Percentiles rank a stretch among this genome's conserved stretches.
Conservation (phyloP, 2,329 filamentous ascomycete species). For the Fusarium aywerte region DNA sequence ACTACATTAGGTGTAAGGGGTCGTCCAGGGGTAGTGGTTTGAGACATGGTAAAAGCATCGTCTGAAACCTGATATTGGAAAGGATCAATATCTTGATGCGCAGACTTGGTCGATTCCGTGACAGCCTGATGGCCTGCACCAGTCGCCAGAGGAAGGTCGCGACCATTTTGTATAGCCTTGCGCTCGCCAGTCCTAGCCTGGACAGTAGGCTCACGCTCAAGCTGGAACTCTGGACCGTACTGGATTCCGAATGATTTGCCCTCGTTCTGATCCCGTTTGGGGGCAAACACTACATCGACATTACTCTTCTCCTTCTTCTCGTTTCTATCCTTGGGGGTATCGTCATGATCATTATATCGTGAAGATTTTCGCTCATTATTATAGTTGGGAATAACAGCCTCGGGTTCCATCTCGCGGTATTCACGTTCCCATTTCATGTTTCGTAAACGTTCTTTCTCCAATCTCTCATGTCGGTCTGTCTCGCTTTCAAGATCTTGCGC, state of each 20-base stretch:
- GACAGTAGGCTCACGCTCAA: conserved; percentile 39
- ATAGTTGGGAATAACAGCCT: conserved; percentile 46
- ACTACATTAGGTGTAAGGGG: conserved; percentile 63
- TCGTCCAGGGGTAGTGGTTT: conserved; percentile 52
- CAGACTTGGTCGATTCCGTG: conserved; percentile 42
- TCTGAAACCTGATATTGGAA: conserved; percentile 68
- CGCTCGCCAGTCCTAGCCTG: conserved; percentile 42
- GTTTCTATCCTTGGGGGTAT: conserved; percentile 45
- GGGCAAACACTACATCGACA: conserved; percentile 44
- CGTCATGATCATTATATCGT: conserved; percentile 49
- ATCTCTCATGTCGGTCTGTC: conserved; percentile 30
- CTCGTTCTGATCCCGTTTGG: conserved; percentile 41
- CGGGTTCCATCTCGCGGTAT: conserved; percentile 47
- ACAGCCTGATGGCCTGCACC: conserved; percentile 46
- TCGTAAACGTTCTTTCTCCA: conserved; percentile 33
- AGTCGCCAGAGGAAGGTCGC: conserved; percentile 43
- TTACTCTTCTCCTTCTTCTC: conserved; percentile 37
- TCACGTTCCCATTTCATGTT: conserved; percentile 38
- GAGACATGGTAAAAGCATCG: conserved; percentile 62
- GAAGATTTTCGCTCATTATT: conserved; percentile 48
- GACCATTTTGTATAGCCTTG: conserved; percentile 45
- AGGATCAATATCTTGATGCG: conserved; percentile 59
- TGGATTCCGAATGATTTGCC: conserved; percentile 47
- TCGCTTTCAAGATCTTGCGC: conserved; percentile 10
- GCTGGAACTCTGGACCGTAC: conserved; percentile 45